Evolutionary conservation across 257 asterid species (phyloP).

Genomic region (Paraleonurus japonicus): DNA sequence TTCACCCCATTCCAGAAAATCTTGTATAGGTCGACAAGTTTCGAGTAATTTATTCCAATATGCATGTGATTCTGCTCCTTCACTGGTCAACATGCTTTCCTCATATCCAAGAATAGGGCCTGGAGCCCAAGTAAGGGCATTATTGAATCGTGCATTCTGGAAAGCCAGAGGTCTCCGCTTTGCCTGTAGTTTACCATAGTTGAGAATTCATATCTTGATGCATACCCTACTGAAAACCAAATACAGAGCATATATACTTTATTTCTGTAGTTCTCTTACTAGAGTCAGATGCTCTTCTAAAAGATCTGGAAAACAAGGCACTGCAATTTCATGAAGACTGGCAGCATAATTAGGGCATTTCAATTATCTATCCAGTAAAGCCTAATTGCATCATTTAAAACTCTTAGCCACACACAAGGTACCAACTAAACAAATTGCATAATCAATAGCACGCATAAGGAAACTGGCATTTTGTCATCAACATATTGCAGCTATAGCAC

Average conservation of each 20-base stretch:
- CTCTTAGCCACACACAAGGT: not conserved
- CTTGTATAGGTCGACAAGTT: conserved; percentile 57
- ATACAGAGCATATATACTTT: not conserved
- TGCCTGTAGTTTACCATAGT: conserved; percentile 54
- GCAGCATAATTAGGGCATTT: not conserved
- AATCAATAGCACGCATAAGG: not conserved
- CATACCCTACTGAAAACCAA: not conserved
- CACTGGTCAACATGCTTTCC: conserved; percentile 32
- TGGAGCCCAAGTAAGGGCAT: conserved; percentile 56
- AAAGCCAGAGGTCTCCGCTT: conserved; percentile 68
- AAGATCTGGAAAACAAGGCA: not conserved
- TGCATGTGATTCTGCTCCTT: conserved; percentile 39
- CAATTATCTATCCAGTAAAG: not conserved
- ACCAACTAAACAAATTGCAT: not conserved
- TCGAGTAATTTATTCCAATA: conserved; percentile 47
- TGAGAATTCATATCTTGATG: conserved; percentile 11
- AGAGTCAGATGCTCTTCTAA: not conserved
- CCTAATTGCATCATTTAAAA: not conserved
- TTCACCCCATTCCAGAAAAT: conserved; percentile 58
- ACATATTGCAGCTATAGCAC: not conserved
- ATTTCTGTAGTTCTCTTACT: not conserved
- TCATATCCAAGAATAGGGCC: conserved; percentile 50
- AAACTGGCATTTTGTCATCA: not conserved
- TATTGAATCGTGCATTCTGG: conserved; percentile 46
- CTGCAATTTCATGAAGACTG: not conserved